A percentile compares a stretch with the other conserved stretches of the same genome.
Evolutionary conservation across 352 stramenopile species (phyloP).

Genomic region (Phytophthora sojae): DNA sequence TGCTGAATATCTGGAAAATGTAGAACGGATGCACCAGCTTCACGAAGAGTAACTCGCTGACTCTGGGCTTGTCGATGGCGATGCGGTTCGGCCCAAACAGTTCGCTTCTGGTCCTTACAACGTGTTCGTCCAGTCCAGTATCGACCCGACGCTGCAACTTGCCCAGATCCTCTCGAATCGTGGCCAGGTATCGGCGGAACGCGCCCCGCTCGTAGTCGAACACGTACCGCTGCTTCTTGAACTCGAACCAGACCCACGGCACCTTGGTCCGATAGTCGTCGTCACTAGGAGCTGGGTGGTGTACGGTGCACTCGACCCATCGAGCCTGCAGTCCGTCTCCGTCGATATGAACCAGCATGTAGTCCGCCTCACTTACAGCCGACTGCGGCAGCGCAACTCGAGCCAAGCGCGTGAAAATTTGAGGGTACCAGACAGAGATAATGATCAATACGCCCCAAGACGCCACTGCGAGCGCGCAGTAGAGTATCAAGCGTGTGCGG

Average conservation of each 20-base stretch:
- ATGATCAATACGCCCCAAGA: conserved; percentile 45
- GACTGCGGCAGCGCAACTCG: conserved; percentile 34
- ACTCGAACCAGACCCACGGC: conserved; percentile 65
- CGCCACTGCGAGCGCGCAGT: conserved; percentile 36
- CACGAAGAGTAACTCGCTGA: conserved; percentile 52
- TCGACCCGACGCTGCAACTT: not conserved
- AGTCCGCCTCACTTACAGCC: conserved; percentile 49
- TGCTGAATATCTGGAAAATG: conserved; percentile 69
- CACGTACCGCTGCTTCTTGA: conserved; percentile 75
- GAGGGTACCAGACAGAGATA: conserved; percentile 66
- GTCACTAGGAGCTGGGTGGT: conserved; percentile 25
- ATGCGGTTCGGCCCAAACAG: conserved; percentile 61
- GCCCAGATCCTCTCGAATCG: conserved; percentile 39
- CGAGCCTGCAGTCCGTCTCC: conserved; percentile 46
- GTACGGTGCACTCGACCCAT: conserved; percentile 51
- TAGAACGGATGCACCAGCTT: conserved; percentile 73
- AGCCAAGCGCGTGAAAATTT: conserved; percentile 66
- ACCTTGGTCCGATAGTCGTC: conserved; percentile 36
- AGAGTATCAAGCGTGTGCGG: conserved; percentile 41
- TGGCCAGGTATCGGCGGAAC: conserved; percentile 60
- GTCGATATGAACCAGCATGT: conserved; percentile 53
- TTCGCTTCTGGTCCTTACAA: conserved; percentile 27
- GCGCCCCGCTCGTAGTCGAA: conserved; percentile 56
- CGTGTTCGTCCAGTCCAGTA: conserved; percentile 31
- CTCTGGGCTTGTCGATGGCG: conserved; percentile 42